phyloP scores from a whole-genome alignment of 2,329 filamentous ascomycete genomes.

The Penicillium sp. region DNA sequence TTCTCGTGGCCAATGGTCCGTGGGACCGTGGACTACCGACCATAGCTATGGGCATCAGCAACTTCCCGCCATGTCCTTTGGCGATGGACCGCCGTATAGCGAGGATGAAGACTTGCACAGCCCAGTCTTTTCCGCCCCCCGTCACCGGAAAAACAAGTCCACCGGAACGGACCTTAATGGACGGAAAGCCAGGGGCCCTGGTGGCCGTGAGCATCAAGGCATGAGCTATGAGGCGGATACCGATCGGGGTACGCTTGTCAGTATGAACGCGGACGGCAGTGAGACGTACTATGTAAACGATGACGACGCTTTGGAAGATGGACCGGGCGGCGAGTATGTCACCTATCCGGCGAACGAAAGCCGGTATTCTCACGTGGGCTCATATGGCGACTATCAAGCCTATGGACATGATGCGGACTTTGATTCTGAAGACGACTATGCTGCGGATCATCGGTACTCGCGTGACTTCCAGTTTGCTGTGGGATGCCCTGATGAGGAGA shows the following conservation, averaged over 20 bases:
- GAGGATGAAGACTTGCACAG: slow-evolving; percentile 93
- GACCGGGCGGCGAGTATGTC: slow-evolving; percentile 69
- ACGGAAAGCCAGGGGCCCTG: no score
- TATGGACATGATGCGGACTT: slow-evolving; percentile 27
- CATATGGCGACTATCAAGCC: slow-evolving; percentile 33
- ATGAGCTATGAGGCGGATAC: no score
- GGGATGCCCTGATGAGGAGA: slow-evolving; percentile 89
- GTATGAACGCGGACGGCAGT: slow-evolving; percentile 60
- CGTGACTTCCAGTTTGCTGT: slow-evolving; percentile 92
- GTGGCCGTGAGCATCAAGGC: no score
- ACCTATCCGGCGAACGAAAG: slow-evolving; percentile 63
- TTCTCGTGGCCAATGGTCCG: slow-evolving; percentile 45
- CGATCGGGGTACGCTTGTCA: slow-evolving; percentile 59
- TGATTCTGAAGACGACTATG: slow-evolving; percentile 42
- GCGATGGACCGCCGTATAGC: slow-evolving; percentile 83
- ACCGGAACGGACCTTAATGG: no score
- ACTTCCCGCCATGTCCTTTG: slow-evolving; percentile 72
- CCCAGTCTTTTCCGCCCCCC: slow-evolving; percentile 71
- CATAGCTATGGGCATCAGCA: slow-evolving; percentile 53
- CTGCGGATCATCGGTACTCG: slow-evolving; percentile 66
- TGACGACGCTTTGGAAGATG: slow-evolving; percentile 53
- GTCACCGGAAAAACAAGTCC: slow-evolving; percentile 68
- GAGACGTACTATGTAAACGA: slow-evolving; percentile 66
- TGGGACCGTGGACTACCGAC: slow-evolving; percentile 46
- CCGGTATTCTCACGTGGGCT: slow-evolving; percentile 46